Evolutionary conservation across 768 basidiomycete species (phyloP), one percentile per base, ranked within the genome.

Genomic region (Chalciporus piperatus): DNA sequence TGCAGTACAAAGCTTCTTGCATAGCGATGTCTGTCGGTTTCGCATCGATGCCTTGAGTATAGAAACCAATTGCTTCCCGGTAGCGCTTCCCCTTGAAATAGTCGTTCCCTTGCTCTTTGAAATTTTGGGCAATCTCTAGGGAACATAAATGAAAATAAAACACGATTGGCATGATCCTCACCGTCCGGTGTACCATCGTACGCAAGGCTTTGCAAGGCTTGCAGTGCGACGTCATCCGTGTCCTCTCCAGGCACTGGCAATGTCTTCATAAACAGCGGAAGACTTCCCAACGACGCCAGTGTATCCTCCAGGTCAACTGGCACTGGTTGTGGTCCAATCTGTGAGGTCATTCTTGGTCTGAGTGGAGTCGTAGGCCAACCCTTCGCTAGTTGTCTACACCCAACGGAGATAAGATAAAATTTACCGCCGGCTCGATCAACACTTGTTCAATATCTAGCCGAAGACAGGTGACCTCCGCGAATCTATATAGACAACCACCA

Each of bases 31-130:
- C 83, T 23, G 81, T 79, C 10, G 94, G 91, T 50, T 89, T 83
- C 17, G 88, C 90, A 50, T 94, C 91, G 22, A 98, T 60, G 1
- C 89, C 96, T 66, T 95, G 90, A 0, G 86, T 84, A 67, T 98
- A 99, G 67, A 98, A 97, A 1, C 84, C 82, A 8, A 86, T 54
- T 1, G 97, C 97, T 67, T 98, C 94, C 33, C 90, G 81, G 68
- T 82, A 89, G 39, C 90, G 81, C 63, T 90, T 92, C 25, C 86
- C 87, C 58, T 84, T 86, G 73, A 89, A 96, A 62, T 96, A 92
- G 49, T 95, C 93, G 65, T 98, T 98, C 5, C 94, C 97, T 65
- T 96, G 92, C 47, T 92, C 84, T 68, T 97, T 98, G 72, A 98
- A 97, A 63, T 89, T 94, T 54, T 82, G 78, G 1, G 96, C 92